Evolutionary conservation across 768 basidiomycete species (phyloP).

Genomic region (Tylopilus rubrobrunneus): DNA sequence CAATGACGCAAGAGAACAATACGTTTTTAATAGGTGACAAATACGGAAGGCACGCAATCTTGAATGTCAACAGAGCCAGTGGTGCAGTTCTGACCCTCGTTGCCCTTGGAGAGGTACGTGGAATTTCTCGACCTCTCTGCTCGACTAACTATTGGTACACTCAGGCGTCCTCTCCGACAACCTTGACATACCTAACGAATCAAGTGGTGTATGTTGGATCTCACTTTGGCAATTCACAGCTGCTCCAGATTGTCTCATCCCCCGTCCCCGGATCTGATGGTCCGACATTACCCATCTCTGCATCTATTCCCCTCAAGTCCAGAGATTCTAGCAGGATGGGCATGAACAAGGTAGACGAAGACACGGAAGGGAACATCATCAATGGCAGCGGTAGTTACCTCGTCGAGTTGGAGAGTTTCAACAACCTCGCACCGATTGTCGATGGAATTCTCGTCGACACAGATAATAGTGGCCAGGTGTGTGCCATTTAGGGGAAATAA

Average conservation of each 20-base stretch:
- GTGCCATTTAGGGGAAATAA: slow-evolving; percentile 9
- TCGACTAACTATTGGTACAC: slow-evolving; percentile 1
- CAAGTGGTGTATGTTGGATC: slow-evolving; percentile 78
- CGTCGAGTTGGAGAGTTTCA: slow-evolving; percentile 57
- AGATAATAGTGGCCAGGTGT: slow-evolving; percentile 68
- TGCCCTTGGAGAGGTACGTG: slow-evolving; percentile 68
- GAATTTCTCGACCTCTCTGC: background rate
- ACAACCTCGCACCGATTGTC: slow-evolving; percentile 79
- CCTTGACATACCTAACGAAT: slow-evolving; percentile 66
- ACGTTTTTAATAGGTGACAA: slow-evolving; percentile 64
- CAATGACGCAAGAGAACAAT: slow-evolving; percentile 42
- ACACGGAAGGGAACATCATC: slow-evolving; percentile 45
- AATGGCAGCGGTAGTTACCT: slow-evolving; percentile 54
- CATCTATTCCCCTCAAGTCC: slow-evolving; percentile 39
- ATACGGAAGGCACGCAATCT: slow-evolving; percentile 65
- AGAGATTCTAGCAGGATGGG: slow-evolving; percentile 36
- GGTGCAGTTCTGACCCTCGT: slow-evolving; percentile 45
- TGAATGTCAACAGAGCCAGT: slow-evolving; percentile 47
- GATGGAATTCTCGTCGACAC: slow-evolving; percentile 76
- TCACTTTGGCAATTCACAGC: slow-evolving; percentile 75
- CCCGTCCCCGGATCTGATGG: slow-evolving; percentile 39
- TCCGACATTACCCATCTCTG: slow-evolving; percentile 51
- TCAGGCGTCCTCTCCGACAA: slow-evolving; percentile 68
- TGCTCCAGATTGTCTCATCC: slow-evolving; percentile 53
- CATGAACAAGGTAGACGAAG: slow-evolving; percentile 30